phyloP scores from a whole-genome alignment of 345 rosid species.

The Moricandia moricandioides region DNA sequence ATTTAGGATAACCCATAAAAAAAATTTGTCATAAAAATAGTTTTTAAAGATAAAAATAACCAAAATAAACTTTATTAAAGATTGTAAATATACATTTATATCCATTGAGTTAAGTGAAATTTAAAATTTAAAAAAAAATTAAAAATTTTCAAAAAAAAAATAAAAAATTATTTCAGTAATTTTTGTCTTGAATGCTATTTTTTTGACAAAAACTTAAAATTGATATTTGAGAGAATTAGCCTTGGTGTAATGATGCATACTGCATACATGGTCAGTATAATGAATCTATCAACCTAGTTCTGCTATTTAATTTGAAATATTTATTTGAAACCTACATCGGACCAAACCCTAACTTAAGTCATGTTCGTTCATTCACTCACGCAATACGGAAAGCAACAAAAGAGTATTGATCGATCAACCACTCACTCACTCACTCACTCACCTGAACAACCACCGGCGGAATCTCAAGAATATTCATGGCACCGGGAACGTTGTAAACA shows the following conservation, averaged over 20 bases:
- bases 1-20: too few relatives aligned
- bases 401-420: background rate
- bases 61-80: too few relatives aligned
- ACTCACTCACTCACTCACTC: slow-evolving; percentile 64
- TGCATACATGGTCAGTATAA: background rate
- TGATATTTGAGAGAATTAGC: too few relatives aligned
- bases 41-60: too few relatives aligned
- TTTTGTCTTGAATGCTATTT: too few relatives aligned
- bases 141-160: too few relatives aligned
- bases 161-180: too few relatives aligned
- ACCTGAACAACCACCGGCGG: slow-evolving; percentile 82
- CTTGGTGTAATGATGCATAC: background rate
- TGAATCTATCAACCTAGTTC: background rate
- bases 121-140: too few relatives aligned
- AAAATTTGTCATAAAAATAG: too few relatives aligned
- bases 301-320: background rate
- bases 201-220: too few relatives aligned
- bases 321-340: slow-evolving; percentile 12
- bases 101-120: too few relatives aligned
- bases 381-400: slow-evolving; percentile 15
- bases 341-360: slow-evolving; percentile 22
- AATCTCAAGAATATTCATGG: slow-evolving; percentile 71
- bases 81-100: too few relatives aligned
- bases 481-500: slow-evolving; percentile 69
- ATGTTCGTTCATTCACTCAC: slow-evolving; percentile 24